Evolutionary conservation across 257 asterid genomes (phyloP).

Genomic region (Nemophila menziesii): DNA sequence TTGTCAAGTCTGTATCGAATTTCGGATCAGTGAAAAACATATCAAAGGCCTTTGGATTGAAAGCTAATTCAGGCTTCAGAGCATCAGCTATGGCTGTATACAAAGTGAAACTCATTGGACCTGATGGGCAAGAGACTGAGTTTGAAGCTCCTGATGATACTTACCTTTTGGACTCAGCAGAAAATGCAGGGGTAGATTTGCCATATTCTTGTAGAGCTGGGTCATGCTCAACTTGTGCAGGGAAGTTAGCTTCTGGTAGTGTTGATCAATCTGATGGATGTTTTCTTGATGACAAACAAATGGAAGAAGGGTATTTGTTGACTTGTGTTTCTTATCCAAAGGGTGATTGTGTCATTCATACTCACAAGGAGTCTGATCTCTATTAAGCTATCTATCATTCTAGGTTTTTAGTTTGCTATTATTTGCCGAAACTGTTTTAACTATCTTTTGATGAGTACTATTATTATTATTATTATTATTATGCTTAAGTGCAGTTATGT

Average conservation of each 20-base stretch:
- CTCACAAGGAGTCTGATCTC: constrained; percentile 15
- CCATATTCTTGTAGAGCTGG: constrained; percentile 18
- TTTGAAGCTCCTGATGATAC: constrained; percentile 8
- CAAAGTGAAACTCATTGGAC: constrained; percentile 12
- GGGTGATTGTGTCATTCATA: constrained; percentile 11
- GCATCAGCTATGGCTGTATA: constrained; percentile 12
- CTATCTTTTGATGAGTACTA: too few relatives aligned
- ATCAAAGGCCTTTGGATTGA: constrained; percentile 8
- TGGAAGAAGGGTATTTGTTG: constrained; percentile 7
- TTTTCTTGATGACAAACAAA: constrained; percentile 10
- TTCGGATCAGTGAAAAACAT: constrained; percentile 2
- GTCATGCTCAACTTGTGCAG: constrained; percentile 15
- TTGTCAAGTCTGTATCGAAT: not conserved
- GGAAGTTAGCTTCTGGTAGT: constrained; percentile 10
- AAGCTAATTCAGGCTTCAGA: constrained; percentile 6
- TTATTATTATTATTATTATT: too few relatives aligned
- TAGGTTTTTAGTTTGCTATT: too few relatives aligned
- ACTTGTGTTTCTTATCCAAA: constrained; percentile 11
- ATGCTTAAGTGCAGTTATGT: too few relatives aligned
- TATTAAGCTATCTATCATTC: constrained; percentile 1
- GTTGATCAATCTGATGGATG: constrained; percentile 17
- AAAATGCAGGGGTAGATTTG: constrained; percentile 5
- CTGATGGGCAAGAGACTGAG: constrained; percentile 11
- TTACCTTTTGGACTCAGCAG: constrained; percentile 8
- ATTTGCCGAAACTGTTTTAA: too few relatives aligned